Conservation (phyloP, 495 filamentous ascomycete species). For the Aspergillus wentii region DNA sequence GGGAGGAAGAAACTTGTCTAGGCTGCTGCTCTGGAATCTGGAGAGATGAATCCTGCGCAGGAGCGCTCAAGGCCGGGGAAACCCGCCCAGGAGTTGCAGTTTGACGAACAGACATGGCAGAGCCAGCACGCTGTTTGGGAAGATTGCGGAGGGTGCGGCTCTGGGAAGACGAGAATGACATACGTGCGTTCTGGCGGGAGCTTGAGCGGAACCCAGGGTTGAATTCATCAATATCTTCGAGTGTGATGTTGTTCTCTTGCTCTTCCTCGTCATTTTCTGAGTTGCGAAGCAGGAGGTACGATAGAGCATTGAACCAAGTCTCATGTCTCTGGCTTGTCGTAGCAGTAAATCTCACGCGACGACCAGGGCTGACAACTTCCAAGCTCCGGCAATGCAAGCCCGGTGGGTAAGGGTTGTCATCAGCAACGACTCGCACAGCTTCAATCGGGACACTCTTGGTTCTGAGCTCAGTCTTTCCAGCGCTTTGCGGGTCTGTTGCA, state of each 20-base stretch:
- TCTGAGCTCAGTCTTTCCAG: slow-evolving; percentile 70
- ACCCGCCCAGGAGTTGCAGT: slow-evolving; percentile 35
- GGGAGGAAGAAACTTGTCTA: slow-evolving; percentile 35
- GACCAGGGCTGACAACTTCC: slow-evolving; percentile 82
- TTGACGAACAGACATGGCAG: slow-evolving; percentile 42
- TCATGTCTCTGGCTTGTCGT: slow-evolving; percentile 90
- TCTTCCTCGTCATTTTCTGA: slow-evolving; percentile 54
- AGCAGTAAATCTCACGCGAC: slow-evolving; percentile 87
- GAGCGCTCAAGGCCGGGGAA: slow-evolving; percentile 42
- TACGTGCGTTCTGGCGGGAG: slow-evolving; percentile 51
- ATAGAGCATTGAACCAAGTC: slow-evolving; percentile 97
- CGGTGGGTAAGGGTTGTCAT: slow-evolving; percentile 93
- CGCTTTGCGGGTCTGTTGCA: slow-evolving; percentile 76
- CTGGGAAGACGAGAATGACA: slow-evolving; percentile 79
- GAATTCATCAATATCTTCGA: slow-evolving; percentile 86
- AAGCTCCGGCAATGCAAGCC: slow-evolving; percentile 92
- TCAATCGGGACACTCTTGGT: slow-evolving; percentile 96
- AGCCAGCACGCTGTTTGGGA: slow-evolving; percentile 45
- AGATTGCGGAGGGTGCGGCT: slow-evolving; percentile 60
- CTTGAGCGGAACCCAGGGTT: slow-evolving; percentile 62
- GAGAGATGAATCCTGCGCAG: slow-evolving; percentile 32
- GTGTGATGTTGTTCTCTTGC: slow-evolving; percentile 55
- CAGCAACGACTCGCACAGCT: slow-evolving; percentile 85
- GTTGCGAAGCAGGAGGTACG: slow-evolving; percentile 81
- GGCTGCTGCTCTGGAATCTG: slow-evolving; percentile 34